These are phyloP conservation scores for Escovopsis sp. DNA, from an alignment of 2,329 filamentous ascomycete genomes.

Conservation along the genomic window DNA sequence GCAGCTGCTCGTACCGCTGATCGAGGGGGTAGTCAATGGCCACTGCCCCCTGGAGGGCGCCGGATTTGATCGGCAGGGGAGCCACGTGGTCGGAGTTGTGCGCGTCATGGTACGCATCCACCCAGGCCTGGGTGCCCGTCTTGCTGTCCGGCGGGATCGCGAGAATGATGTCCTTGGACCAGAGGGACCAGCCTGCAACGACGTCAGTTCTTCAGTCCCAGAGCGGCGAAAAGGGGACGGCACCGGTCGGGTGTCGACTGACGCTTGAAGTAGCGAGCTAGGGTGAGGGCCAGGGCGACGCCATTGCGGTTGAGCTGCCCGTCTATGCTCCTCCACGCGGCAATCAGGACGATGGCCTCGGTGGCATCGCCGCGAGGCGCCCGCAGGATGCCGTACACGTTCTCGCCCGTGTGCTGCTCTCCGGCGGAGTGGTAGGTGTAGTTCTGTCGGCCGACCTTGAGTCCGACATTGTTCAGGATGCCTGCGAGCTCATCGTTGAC, in stretches of 20 bases:
- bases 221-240: background rate
- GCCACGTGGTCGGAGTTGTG: conserved; percentile 59
- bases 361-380: conserved; percentile 92
- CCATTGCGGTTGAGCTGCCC: conserved; percentile 72
- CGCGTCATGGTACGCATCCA: conserved; percentile 90
- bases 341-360: conserved; percentile 86
- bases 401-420: conserved; percentile 62
- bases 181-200: conserved; percentile 71
- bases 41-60: conserved; percentile 80
- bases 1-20: conserved; percentile 70
- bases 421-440: conserved; percentile 77
- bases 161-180: conserved; percentile 97
- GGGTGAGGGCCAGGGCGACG: conserved; percentile 68
- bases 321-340: conserved; percentile 73
- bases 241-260: conserved; percentile 9
- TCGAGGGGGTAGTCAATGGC: conserved; percentile 89
- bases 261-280: conserved; percentile 91
- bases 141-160: conserved; percentile 79
- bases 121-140: conserved; percentile 88
- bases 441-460: conserved; percentile 79
- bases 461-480: conserved; percentile 62
- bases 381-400: conserved; percentile 85
- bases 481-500: conserved; percentile 58
- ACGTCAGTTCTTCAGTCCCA: conserved; percentile 8
- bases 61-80: conserved; percentile 75